These are phyloP conservation scores for Sanghuangporus weigelae DNA, from an alignment of 1,284 basidiomycete species.

Conservation along the genomic window DNA sequence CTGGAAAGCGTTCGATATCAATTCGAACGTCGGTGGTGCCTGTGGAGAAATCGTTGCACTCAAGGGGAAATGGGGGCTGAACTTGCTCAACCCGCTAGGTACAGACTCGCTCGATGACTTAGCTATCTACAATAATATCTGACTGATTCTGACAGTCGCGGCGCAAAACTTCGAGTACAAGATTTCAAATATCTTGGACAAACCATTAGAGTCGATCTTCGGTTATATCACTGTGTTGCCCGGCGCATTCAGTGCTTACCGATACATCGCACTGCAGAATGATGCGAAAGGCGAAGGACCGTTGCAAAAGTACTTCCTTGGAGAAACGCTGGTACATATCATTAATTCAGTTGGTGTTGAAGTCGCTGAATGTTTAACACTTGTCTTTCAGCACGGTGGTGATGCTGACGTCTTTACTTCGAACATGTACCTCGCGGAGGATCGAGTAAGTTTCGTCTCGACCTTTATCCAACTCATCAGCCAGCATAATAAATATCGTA, in stretches of 20 bases:
- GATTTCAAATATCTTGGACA: slow-evolving; percentile 91
- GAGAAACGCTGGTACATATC: slow-evolving; percentile 73
- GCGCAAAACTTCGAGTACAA: slow-evolving; percentile 98
- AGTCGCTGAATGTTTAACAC: not conserved
- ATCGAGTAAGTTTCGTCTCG: slow-evolving; percentile 48
- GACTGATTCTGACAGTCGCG: slow-evolving; percentile 42
- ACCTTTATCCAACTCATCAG: slow-evolving; percentile 5
- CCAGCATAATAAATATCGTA: slow-evolving; percentile 17
- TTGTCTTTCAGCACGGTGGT: slow-evolving; percentile 56
- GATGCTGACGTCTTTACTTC: slow-evolving; percentile 88
- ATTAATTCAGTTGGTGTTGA: slow-evolving; percentile 18
- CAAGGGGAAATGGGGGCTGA: slow-evolving; percentile 77
- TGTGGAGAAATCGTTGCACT: slow-evolving; percentile 96
- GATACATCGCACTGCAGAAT: slow-evolving; percentile 90
- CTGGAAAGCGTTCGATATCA: slow-evolving; percentile 97
- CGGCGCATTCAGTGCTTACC: slow-evolving; percentile 90
- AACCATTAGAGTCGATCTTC: slow-evolving; percentile 82
- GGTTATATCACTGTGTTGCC: slow-evolving; percentile 93
- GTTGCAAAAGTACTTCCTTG: slow-evolving; percentile 90
- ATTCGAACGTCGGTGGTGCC: slow-evolving; percentile 92
- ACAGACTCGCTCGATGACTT: slow-evolving; percentile 28
- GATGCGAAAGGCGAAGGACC: slow-evolving; percentile 81
- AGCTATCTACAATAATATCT: slow-evolving; percentile 11
- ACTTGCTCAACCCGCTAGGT: slow-evolving; percentile 78
- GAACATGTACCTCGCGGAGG: slow-evolving; percentile 95